These are phyloP conservation scores for Tolypocladium album DNA, from an alignment of 2,329 filamentous ascomycete genomes.

Conservation along the genomic window DNA sequence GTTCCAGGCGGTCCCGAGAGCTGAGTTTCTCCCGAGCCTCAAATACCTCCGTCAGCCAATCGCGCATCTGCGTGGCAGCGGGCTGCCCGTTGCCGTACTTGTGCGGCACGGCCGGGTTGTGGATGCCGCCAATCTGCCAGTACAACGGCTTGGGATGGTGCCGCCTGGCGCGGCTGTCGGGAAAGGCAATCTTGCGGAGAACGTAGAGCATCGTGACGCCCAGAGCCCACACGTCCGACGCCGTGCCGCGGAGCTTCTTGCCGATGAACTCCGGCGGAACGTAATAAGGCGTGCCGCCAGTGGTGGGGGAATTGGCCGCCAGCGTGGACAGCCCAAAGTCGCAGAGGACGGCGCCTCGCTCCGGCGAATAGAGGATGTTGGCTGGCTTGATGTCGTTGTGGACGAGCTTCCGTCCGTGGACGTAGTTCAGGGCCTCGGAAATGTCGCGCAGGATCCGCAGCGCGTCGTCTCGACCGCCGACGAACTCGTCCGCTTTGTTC, in stretches of 20 bases:
- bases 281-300: slow-evolving; percentile 51
- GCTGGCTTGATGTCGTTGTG: slow-evolving; percentile 55
- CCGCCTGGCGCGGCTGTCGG: slow-evolving; percentile 37
- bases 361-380: slow-evolving; percentile 49
- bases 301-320: slow-evolving; percentile 32
- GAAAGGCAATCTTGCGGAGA: slow-evolving; percentile 42
- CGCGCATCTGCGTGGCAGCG: slow-evolving; percentile 42
- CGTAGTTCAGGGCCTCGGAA: slow-evolving; percentile 41
- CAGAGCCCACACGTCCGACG: slow-evolving; percentile 49
- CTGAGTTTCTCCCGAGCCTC: slow-evolving; percentile 36
- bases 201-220: slow-evolving; percentile 52
- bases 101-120: slow-evolving; percentile 23
- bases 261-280: slow-evolving; percentile 51
- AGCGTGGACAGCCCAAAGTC: slow-evolving; percentile 48
- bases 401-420: slow-evolving; percentile 41
- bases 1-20: slow-evolving; percentile 36
- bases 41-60: slow-evolving; percentile 43
- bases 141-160: slow-evolving; percentile 40
- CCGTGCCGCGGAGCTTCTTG: slow-evolving; percentile 38
- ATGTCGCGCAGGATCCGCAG: slow-evolving; percentile 43
- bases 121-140: slow-evolving; percentile 48
- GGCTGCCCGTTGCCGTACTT: slow-evolving; percentile 25
- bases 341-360: slow-evolving; percentile 48
- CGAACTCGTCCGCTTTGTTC: slow-evolving; percentile 34
- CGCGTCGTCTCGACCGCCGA: slow-evolving; percentile 37